phyloP scores from a whole-genome alignment of 192 early-diverging fungal genomes.

The Bifiguratus adelaidae region DNA sequence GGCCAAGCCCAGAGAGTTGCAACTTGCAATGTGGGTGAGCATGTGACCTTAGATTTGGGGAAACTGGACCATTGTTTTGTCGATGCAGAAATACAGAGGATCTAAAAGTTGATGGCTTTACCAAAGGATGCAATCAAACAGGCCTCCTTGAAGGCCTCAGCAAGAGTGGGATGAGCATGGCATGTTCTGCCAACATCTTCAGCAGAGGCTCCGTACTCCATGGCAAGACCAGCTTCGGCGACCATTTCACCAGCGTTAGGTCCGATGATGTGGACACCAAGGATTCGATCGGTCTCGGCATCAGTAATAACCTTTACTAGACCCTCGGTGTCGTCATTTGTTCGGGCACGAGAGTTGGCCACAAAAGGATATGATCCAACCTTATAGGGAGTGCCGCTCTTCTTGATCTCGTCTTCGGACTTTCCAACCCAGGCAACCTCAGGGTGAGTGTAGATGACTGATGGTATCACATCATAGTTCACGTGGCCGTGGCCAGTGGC shows the following conservation, averaged over 20 bases:
- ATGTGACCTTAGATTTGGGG: too few species aligned
- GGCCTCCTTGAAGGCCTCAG: constrained; percentile 98
- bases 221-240: constrained; percentile 91
- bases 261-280: constrained; percentile 98
- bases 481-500: constrained; percentile 90
- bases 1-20: too few species aligned
- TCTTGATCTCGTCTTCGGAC: constrained; percentile 91
- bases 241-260: constrained; percentile 99
- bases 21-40: too few species aligned
- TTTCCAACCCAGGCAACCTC: constrained; percentile 99
- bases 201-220: constrained; percentile 96
- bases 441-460: constrained; percentile 97
- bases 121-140: constrained; percentile 79
- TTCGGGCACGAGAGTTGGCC: constrained; percentile 97
- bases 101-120: constrained; percentile 73
- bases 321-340: constrained; percentile 90
- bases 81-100: too few species aligned
- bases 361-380: constrained; percentile 90
- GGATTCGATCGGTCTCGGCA: constrained; percentile 87
- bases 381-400: constrained; percentile 76
- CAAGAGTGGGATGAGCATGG: constrained; percentile 94
- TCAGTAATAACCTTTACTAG: constrained; percentile 95
- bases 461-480: constrained; percentile 97
- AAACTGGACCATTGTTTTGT: too few species aligned
- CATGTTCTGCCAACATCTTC: constrained; percentile 97